phyloP scores from a whole-genome alignment of 169 alveolate species.

The Eimeria sp. region DNA sequence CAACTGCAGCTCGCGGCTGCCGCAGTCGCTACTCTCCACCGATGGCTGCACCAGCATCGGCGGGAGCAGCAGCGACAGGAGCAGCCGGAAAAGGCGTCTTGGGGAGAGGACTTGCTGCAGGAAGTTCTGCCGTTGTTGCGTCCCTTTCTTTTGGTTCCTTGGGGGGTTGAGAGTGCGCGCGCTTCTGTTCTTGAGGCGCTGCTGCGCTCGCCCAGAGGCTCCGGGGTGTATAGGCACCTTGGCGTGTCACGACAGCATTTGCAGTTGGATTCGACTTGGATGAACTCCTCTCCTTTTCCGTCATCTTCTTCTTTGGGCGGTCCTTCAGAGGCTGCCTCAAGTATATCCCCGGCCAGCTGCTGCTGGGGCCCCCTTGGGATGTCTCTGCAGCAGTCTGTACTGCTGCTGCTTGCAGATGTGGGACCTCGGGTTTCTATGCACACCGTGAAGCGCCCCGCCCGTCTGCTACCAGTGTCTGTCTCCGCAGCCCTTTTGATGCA shows the following conservation, averaged over 20 bases:
- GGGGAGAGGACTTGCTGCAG: slow-evolving; percentile 7
- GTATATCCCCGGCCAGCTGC: not conserved
- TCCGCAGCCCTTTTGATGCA: not conserved
- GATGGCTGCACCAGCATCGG: slow-evolving; percentile 64
- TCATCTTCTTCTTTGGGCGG: not conserved
- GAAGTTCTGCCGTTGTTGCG: slow-evolving; percentile 42
- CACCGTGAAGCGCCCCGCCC: not conserved
- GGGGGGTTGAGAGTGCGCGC: not conserved
- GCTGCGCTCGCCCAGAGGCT: not conserved
- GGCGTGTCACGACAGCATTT: not conserved
- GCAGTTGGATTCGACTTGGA: not conserved
- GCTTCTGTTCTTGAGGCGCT: not conserved
- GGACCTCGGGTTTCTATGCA: slow-evolving; percentile 39
- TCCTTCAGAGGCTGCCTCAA: not conserved
- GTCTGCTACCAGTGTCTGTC: not conserved
- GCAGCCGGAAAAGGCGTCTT: not conserved
- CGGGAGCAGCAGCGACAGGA: slow-evolving; percentile 26
- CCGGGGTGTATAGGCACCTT: slow-evolving; percentile 2
- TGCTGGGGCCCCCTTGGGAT: not conserved
- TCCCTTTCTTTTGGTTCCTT: not conserved
- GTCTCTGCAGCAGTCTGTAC: slow-evolving; percentile 2
- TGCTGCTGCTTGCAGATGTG: slow-evolving; percentile 57
- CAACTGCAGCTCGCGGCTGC: slow-evolving; percentile 38
- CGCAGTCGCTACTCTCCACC: slow-evolving; percentile 3
- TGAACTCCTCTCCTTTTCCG: not conserved